phyloP scores from a whole-genome alignment of 768 basidiomycete species.

The Mycena chlorophos region DNA sequence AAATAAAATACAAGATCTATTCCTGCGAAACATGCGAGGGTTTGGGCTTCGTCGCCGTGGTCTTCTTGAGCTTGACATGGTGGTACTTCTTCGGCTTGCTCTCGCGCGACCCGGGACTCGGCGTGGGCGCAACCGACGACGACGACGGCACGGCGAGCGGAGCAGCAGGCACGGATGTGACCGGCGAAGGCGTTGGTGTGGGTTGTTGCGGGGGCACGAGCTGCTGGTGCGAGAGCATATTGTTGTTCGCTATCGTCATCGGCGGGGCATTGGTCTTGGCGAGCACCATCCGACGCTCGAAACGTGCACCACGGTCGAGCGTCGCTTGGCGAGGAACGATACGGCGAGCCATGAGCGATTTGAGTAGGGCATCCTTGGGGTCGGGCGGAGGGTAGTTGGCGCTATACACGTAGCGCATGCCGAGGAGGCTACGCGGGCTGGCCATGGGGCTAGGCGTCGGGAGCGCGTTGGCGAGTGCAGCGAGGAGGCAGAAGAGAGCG shows the following conservation, averaged over 20 bases:
- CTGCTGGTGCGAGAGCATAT: slow-evolving; percentile 18
- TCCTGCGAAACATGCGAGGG: background rate
- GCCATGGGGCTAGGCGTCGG: slow-evolving; percentile 35
- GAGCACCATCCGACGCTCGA: slow-evolving; percentile 4
- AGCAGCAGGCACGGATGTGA: background rate
- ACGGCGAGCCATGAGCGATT: slow-evolving; percentile 1
- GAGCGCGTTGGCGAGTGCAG: slow-evolving; percentile 37
- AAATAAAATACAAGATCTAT: background rate
- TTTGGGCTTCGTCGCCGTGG: background rate
- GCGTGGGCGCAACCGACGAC: background rate
- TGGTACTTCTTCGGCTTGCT: background rate
- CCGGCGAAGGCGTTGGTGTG: background rate
- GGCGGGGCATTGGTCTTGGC: too few species aligned
- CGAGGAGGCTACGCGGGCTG: slow-evolving; percentile 26
- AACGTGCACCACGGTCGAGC: slow-evolving; percentile 15
- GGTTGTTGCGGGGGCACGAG: background rate
- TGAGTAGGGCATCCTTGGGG: background rate
- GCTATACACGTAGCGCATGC: slow-evolving; percentile 17
- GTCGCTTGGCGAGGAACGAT: background rate
- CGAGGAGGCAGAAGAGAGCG: slow-evolving; percentile 39
- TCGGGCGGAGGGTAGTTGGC: slow-evolving; percentile 11
- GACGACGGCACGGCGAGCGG: background rate
- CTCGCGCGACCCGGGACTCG: background rate
- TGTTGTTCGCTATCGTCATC: slow-evolving; percentile 1
- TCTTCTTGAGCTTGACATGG: slow-evolving; percentile 1